phyloP scores from a whole-genome alignment of 2,329 filamentous ascomycete genomes.

The Gremmenia infestans region DNA sequence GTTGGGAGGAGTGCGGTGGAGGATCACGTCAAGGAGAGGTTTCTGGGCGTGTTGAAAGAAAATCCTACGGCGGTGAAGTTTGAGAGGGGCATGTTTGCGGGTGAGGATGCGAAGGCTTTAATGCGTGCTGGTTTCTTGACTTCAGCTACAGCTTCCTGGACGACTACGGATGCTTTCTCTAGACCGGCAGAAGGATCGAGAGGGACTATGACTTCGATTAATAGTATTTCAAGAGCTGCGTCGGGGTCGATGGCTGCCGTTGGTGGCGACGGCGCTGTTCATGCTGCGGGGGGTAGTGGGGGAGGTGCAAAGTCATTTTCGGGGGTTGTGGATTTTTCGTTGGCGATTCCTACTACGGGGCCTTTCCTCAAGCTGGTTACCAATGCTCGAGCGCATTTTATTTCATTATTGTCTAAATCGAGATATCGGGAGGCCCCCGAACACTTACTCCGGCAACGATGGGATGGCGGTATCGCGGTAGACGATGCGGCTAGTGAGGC shows the following conservation, averaged over 20 bases:
- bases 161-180: conserved; percentile 37
- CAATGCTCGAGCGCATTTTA: conserved; percentile 56
- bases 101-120: conserved; percentile 49
- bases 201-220: conserved; percentile 54
- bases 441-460: conserved; percentile 58
- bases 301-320: conserved; percentile 26
- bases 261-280: conserved; percentile 61
- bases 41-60: conserved; percentile 45
- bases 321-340: conserved; percentile 37
- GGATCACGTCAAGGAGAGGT: conserved; percentile 43
- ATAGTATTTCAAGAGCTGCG: conserved; percentile 57
- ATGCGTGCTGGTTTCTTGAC: conserved; percentile 66
- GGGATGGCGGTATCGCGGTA: conserved; percentile 59
- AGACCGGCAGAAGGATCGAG: conserved; percentile 35
- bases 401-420: conserved; percentile 53
- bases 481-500: conserved; percentile 41
- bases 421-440: conserved; percentile 60
- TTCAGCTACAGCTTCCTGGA: conserved; percentile 35
- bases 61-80: conserved; percentile 45
- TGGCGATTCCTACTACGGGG: conserved; percentile 64
- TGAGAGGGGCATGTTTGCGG: conserved; percentile 36
- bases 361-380: conserved; percentile 61
- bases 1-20: conserved; percentile 37
- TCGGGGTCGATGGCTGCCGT: conserved; percentile 66
- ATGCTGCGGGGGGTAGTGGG: conserved; percentile 53